phyloP scores from a whole-genome alignment of 495 filamentous ascomycete species.

The Sabuloglossum arenarium region DNA sequence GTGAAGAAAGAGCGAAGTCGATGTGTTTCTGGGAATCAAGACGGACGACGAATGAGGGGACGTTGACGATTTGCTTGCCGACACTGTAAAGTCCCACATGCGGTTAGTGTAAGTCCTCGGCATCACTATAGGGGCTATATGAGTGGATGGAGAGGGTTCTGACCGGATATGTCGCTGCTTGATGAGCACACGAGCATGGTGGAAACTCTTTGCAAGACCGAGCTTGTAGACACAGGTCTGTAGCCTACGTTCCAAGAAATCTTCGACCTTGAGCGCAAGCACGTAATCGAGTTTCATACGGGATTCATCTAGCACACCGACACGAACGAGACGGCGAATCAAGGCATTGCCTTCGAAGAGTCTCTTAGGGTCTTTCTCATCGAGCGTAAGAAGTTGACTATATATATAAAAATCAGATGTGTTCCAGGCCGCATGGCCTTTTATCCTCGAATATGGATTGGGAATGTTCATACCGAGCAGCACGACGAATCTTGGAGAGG shows the following conservation, averaged over 20 bases:
- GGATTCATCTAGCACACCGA: constrained; percentile 98
- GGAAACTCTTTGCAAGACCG: constrained; percentile 97
- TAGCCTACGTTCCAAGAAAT: constrained; percentile 98
- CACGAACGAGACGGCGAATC: constrained; percentile 98
- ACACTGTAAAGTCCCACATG: constrained; percentile 29
- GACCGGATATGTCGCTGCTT: constrained; percentile 94
- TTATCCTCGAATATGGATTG: too few relatives aligned
- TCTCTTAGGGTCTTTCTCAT: constrained; percentile 99
- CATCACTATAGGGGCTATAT: not conserved
- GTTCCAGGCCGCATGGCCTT: too few relatives aligned
- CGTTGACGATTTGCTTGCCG: constrained; percentile 99
- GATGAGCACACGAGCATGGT: constrained; percentile 98
- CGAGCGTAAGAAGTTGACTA: constrained; percentile 97
- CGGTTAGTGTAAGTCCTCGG: not conserved
- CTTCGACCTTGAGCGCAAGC: constrained; percentile 88
- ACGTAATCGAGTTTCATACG: constrained; percentile 99
- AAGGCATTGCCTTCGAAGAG: constrained; percentile 99
- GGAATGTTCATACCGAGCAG: constrained; percentile 61
- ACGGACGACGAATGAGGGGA: constrained; percentile 96
- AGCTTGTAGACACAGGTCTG: constrained; percentile 99
- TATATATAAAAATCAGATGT: not conserved
- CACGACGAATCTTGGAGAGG: constrained; percentile 99
- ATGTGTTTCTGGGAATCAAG: constrained; percentile 99
- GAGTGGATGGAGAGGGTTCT: constrained; percentile 3
- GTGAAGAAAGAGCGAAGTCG: constrained; percentile 92